Conservation (phyloP, 129 eudicot genomes). For the Flaveria bidentis region DNA sequence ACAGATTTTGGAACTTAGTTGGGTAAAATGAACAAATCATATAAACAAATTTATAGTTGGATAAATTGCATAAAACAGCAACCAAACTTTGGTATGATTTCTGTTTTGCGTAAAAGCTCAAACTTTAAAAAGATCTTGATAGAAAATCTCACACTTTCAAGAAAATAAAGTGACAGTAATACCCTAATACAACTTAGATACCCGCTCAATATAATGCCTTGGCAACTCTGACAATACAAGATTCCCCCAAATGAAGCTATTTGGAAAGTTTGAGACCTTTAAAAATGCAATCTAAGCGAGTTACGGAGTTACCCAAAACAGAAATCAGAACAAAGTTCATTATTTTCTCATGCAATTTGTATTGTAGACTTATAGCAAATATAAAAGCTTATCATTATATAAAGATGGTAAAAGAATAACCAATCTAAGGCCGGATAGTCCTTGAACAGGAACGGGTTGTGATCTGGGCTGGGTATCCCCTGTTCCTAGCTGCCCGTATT, state of each 20-base stretch:
- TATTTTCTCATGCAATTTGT: neutral
- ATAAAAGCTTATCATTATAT: slow-evolving; percentile 2
- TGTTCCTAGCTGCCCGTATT: slow-evolving; percentile 96
- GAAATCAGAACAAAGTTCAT: neutral
- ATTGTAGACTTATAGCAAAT: neutral
- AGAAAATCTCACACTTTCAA: neutral
- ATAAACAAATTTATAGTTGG: neutral
- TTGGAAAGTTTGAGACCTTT: neutral
- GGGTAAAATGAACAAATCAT: neutral
- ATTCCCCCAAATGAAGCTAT: neutral
- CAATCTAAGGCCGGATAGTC: slow-evolving; percentile 79
- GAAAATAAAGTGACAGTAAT: neutral
- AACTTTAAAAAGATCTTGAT: neutral
- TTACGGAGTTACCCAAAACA: neutral
- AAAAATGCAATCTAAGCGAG: neutral
- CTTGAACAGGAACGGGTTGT: slow-evolving; percentile 90
- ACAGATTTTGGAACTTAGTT: neutral
- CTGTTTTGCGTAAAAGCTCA: neutral
- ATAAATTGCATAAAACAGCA: neutral
- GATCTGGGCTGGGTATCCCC: slow-evolving; percentile 99
- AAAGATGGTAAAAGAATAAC: slow-evolving; percentile 35
- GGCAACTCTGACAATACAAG: neutral
- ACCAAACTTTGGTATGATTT: slow-evolving; percentile 1
- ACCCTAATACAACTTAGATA: neutral
- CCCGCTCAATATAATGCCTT: neutral